phyloP scores from a whole-genome alignment of 108 stramenopile genomes.

The Pseudonitzschia multiseries region DNA sequence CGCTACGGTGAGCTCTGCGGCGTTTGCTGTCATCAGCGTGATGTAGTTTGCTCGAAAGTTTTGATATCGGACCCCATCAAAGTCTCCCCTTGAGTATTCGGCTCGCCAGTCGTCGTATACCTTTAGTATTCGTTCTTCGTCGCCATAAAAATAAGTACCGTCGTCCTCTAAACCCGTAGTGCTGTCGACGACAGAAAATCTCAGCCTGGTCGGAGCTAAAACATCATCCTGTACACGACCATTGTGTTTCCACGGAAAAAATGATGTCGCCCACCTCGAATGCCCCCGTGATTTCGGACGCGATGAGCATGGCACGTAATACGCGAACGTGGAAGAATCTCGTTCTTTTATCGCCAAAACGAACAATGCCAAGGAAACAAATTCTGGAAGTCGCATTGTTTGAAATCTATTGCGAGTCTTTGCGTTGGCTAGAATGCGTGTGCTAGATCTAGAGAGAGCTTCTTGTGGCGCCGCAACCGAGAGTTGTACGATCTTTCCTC shows the following conservation, averaged over 20 bases:
- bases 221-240: too few relatives aligned
- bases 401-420: too few relatives aligned
- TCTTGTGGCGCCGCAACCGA: too few relatives aligned
- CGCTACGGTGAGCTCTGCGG: constrained; percentile 5
- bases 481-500: too few relatives aligned
- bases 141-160: neutral
- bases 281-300: too few relatives aligned
- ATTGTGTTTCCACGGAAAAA: neutral
- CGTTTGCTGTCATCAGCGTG: constrained; percentile 26
- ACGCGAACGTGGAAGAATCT: neutral
- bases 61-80: constrained; percentile 18
- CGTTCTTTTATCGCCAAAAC: constrained; percentile 4
- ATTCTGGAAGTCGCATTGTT: neutral
- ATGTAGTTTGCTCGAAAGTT: constrained; percentile 28
- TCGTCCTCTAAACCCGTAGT: neutral
- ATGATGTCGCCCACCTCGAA: neutral
- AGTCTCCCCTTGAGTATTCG: constrained; percentile 24
- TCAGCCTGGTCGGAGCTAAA: too few relatives aligned
- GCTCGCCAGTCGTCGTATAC: constrained; percentile 26
- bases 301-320: neutral
- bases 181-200: too few relatives aligned
- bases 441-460: too few relatives aligned
- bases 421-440: too few relatives aligned
- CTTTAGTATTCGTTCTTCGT: constrained; percentile 8
- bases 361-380: neutral